Evolutionary conservation across 225 moss, liverwort and hornwort species (phyloP).

Genomic region (Neckera pumila): DNA sequence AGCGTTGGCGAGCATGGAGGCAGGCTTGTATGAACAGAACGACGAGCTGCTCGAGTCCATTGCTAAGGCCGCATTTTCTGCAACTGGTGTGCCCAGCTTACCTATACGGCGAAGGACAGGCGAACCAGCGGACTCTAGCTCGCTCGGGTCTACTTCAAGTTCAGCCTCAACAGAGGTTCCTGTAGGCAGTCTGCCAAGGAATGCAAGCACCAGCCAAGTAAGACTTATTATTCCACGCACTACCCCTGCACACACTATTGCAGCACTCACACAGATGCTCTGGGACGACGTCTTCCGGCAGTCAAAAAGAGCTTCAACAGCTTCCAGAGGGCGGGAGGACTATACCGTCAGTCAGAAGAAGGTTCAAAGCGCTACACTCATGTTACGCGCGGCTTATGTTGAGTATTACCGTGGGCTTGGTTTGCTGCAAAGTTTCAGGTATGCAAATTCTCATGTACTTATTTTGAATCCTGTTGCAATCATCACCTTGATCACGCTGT

Average conservation of each 20-base stretch:
- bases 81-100: constrained; percentile 27
- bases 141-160: constrained; percentile 24
- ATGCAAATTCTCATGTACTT: background rate
- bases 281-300: constrained; percentile 67
- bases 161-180: constrained; percentile 18
- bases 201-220: constrained; percentile 19
- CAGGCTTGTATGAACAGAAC: constrained; percentile 32
- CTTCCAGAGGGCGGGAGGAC: constrained; percentile 31
- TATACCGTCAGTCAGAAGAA: constrained; percentile 54
- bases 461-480: background rate
- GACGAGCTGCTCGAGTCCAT: constrained; percentile 45
- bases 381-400: constrained; percentile 54
- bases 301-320: constrained; percentile 21
- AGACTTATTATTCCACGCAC: constrained; percentile 41
- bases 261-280: constrained; percentile 60
- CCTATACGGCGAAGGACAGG: constrained; percentile 28
- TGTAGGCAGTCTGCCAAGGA: constrained; percentile 12
- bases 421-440: constrained; percentile 72
- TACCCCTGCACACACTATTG: constrained; percentile 55
- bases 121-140: constrained; percentile 21
- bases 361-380: constrained; percentile 53
- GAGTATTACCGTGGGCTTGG: constrained; percentile 73
- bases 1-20: constrained; percentile 37
- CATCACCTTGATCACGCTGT: background rate
- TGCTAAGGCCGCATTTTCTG: constrained; percentile 29